Percentiles rank a stretch among this genome's conserved stretches.
Evolutionary conservation across 805 yeast genomes (phyloP).

Genomic region (Pichia insulana): DNA sequence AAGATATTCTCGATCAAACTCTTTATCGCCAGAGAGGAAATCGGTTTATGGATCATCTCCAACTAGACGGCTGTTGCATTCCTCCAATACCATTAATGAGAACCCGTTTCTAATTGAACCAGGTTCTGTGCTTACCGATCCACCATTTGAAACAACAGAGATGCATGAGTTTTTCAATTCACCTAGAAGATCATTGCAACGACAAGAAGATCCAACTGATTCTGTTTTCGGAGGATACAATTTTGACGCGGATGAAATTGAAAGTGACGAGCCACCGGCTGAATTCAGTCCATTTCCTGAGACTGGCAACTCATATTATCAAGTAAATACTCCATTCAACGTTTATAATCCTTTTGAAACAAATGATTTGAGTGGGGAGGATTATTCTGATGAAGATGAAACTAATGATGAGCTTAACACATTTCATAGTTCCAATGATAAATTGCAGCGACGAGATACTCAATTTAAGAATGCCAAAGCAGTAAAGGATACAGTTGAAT

Average conservation of each 20-base stretch:
- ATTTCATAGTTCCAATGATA: neutral
- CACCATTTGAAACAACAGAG: neutral
- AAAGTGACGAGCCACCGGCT: conserved; percentile 17
- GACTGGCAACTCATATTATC: conserved; percentile 26
- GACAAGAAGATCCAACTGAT: conserved; percentile 1
- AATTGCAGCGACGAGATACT: conserved; percentile 10
- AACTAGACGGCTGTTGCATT: conserved; percentile 3
- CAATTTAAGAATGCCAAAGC: conserved; percentile 11
- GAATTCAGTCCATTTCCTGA: conserved; percentile 30
- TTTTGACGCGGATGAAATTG: conserved; percentile 17
- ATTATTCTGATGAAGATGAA: conserved; percentile 16
- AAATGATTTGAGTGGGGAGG: conserved; percentile 6
- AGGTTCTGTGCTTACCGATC: neutral
- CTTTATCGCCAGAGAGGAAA: conserved; percentile 14
- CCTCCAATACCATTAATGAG: conserved; percentile 1
- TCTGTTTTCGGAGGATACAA: conserved; percentile 20
- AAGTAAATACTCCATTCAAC: conserved; percentile 23
- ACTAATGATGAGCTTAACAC: conserved; percentile 1
- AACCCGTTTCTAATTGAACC: neutral
- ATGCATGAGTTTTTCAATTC: neutral
- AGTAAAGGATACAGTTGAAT: conserved; percentile 11
- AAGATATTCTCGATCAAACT: conserved; percentile 10
- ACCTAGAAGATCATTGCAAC: too few species aligned
- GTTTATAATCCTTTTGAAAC: conserved; percentile 26
- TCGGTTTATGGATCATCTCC: conserved; percentile 19